Evolutionary conservation across 331 rosid species (phyloP).

Genomic region (Pyrus hybrid): DNA sequence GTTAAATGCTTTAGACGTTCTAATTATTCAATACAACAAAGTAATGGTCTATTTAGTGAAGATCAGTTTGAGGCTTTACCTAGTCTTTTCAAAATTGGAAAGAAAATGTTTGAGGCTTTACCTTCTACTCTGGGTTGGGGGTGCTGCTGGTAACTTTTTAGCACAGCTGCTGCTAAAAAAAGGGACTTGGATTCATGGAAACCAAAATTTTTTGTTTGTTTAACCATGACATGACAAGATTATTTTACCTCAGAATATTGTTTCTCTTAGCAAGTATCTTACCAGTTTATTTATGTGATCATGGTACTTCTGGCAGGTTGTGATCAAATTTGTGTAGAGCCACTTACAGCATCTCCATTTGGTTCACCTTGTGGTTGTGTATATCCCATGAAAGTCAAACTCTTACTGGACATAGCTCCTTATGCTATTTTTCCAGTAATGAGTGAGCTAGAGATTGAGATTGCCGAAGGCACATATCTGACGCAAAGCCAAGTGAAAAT

Average conservation of each 20-base stretch:
- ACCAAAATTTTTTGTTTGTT: neutral
- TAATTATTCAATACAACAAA: neutral
- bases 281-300: constrained; percentile 1
- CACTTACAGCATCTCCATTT: constrained; percentile 70
- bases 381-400: constrained; percentile 80
- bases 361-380: constrained; percentile 98
- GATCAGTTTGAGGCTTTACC: neutral
- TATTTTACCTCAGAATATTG: neutral
- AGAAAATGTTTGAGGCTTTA: neutral
- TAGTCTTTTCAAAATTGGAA: neutral
- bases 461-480: constrained; percentile 75
- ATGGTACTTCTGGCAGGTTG: constrained; percentile 47
- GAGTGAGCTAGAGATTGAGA: constrained; percentile 74
- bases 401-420: constrained; percentile 68
- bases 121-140: neutral
- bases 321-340: constrained; percentile 71
- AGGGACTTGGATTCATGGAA: neutral
- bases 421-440: constrained; percentile 66
- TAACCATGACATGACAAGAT: neutral
- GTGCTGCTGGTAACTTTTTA: neutral
- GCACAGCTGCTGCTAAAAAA: neutral
- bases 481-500: constrained; percentile 89
- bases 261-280: neutral
- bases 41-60: neutral
- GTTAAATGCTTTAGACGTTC: neutral